Conservation (phyloP, 345 rosid species). For the Acer negundo region DNA sequence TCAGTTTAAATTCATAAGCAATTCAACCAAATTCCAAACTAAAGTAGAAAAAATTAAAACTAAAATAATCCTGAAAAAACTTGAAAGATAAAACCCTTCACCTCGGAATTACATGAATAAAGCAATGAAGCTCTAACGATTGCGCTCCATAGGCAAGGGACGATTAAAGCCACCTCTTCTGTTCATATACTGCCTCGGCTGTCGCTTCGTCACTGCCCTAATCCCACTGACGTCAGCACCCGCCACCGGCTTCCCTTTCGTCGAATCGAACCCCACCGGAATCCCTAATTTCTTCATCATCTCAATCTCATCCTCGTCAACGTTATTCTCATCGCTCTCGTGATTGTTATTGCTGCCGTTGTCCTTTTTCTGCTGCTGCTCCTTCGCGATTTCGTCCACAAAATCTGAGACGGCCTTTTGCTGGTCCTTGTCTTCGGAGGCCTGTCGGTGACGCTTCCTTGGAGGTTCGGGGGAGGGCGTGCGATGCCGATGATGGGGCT, state of each 20-base stretch:
- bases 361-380: conserved; percentile 21
- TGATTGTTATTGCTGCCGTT: conserved; percentile 25
- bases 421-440: too few species aligned
- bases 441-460: conserved; percentile 51
- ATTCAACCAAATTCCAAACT: neutral
- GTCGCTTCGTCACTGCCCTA: conserved; percentile 75
- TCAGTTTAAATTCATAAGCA: neutral
- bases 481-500: conserved; percentile 46
- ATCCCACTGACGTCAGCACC: conserved; percentile 89
- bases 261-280: conserved; percentile 87
- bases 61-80: neutral
- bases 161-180: conserved; percentile 93
- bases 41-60: neutral
- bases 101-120: conserved; percentile 3
- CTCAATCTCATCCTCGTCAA: conserved; percentile 28
- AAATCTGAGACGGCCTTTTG: conserved; percentile 47
- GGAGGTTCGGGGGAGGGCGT: conserved; percentile 66
- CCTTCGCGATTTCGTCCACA: conserved; percentile 60
- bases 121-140: conserved; percentile 41
- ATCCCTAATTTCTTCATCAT: conserved; percentile 96
- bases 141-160: conserved; percentile 81
- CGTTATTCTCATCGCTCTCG: conserved; percentile 32
- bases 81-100: neutral
- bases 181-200: conserved; percentile 95
- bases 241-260: conserved; percentile 85